Evolutionary conservation across 192 early-diverging fungal genomes (phyloP).

Genomic region (Podila verticillata): DNA sequence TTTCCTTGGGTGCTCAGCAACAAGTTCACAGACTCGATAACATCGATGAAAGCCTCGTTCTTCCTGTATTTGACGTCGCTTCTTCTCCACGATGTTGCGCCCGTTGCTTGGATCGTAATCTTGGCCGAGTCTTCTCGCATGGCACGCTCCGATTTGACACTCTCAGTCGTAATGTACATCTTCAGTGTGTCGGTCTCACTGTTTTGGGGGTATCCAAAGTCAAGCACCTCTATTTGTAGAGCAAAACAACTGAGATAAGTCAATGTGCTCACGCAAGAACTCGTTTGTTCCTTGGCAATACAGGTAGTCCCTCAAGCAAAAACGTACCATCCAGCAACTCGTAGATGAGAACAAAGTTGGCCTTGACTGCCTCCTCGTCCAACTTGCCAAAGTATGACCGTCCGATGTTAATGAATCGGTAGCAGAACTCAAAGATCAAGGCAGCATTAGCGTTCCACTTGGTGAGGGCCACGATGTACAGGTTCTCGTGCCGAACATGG

Average conservation of each 20-base stretch:
- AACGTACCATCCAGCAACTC: conserved; percentile 79
- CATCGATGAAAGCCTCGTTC: conserved; percentile 95
- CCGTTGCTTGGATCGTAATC: conserved; percentile 97
- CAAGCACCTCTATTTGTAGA: conserved; percentile 70
- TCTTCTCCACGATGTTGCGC: conserved; percentile 91
- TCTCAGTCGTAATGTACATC: conserved; percentile 89
- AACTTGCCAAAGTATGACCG: conserved; percentile 83
- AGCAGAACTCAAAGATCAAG: conserved; percentile 84
- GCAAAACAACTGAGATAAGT: not conserved
- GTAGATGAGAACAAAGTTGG: conserved; percentile 89
- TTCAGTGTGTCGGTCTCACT: conserved; percentile 85
- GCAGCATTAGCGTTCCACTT: conserved; percentile 85
- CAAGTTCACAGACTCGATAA: conserved; percentile 97
- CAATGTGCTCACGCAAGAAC: too few species aligned
- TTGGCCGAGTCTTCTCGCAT: conserved; percentile 69
- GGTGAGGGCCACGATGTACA: conserved; percentile 87
- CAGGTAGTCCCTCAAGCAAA: not conserved
- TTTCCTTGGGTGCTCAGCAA: conserved; percentile 84
- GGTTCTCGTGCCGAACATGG: conserved; percentile 96
- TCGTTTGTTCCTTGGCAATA: too few species aligned
- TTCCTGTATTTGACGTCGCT: conserved; percentile 96
- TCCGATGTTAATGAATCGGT: conserved; percentile 76
- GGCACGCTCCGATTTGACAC: conserved; percentile 78
- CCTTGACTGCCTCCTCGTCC: conserved; percentile 86
- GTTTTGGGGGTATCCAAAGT: conserved; percentile 91